Evolutionary conservation across 1,284 basidiomycete species (phyloP).

Genomic region (Entoloma clypeatum): DNA sequence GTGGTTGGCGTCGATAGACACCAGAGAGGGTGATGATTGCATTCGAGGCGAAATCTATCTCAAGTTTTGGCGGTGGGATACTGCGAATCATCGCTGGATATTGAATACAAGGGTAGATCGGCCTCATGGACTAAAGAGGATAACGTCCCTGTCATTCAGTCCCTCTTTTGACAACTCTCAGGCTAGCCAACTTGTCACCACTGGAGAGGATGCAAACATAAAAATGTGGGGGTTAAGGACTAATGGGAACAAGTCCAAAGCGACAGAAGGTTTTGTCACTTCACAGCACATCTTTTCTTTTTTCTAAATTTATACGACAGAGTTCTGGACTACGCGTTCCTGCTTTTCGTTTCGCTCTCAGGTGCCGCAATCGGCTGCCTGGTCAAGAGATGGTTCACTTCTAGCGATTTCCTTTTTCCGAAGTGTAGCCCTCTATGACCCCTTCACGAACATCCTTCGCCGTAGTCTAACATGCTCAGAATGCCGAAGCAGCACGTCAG

Average conservation of each 20-base stretch:
- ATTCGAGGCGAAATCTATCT: constrained; percentile 73
- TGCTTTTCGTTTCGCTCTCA: constrained; percentile 68
- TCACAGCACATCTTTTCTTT: constrained; percentile 5
- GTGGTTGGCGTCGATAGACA: constrained; percentile 95
- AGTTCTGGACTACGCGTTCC: constrained; percentile 75
- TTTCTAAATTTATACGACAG: constrained; percentile 37
- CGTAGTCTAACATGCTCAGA: constrained; percentile 62
- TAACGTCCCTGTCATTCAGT: constrained; percentile 73
- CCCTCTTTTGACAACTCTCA: constrained; percentile 34
- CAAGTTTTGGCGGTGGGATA: constrained; percentile 90
- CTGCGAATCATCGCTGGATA: constrained; percentile 57
- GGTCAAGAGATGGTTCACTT: constrained; percentile 87
- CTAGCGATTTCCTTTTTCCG: constrained; percentile 72
- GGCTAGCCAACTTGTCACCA: constrained; percentile 50
- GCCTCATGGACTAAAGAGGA: constrained; percentile 70
- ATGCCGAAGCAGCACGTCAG: constrained; percentile 40
- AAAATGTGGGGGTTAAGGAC: constrained; percentile 69
- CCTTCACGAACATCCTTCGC: constrained; percentile 61
- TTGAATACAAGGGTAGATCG: constrained; percentile 88
- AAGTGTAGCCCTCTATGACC: constrained; percentile 78
- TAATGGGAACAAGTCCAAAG: constrained; percentile 39
- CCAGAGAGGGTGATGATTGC: constrained; percentile 61
- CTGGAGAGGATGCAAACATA: constrained; percentile 64
- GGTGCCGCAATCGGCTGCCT: constrained; percentile 63
- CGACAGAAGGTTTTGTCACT: constrained; percentile 43